A percentile compares a stretch with the other conserved stretches of the same genome.
Evolutionary conservation across 768 basidiomycete species (phyloP).

Genomic region (Boletus vermiculosoides): DNA sequence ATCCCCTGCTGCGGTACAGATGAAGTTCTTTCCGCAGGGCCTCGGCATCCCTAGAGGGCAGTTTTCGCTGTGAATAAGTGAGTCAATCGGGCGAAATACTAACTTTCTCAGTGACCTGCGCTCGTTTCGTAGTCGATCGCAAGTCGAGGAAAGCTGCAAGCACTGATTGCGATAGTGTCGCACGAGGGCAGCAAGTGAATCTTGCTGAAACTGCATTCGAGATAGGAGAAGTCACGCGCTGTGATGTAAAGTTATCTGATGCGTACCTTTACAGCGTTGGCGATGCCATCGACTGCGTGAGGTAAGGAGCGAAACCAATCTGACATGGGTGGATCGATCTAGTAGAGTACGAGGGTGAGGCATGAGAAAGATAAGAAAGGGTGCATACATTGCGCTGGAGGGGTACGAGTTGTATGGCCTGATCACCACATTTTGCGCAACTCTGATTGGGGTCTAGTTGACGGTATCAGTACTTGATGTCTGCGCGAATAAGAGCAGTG

Average conservation of each 20-base stretch:
- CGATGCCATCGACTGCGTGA: slow-evolving; percentile 57
- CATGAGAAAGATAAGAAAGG: background rate
- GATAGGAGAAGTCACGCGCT: background rate
- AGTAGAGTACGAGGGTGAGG: slow-evolving; percentile 6
- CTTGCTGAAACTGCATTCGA: slow-evolving; percentile 68
- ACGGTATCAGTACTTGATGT: background rate
- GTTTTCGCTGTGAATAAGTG: slow-evolving; percentile 5
- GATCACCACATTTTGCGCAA: slow-evolving; percentile 66
- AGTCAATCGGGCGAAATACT: slow-evolving; percentile 5
- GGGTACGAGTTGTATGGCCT: slow-evolving; percentile 65
- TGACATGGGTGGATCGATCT: slow-evolving; percentile 83
- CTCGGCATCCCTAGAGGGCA: slow-evolving; percentile 45
- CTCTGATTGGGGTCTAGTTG: slow-evolving; percentile 65
- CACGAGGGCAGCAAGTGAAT: slow-evolving; percentile 66
- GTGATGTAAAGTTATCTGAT: background rate
- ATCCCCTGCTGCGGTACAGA: slow-evolving; percentile 40
- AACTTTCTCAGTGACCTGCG: slow-evolving; percentile 55
- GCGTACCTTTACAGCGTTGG: slow-evolving; percentile 64
- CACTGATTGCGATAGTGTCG: slow-evolving; percentile 59
- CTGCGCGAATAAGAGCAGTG: background rate
- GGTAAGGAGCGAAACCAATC: slow-evolving; percentile 75
- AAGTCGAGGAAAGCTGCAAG: slow-evolving; percentile 41
- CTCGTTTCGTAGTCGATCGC: slow-evolving; percentile 38
- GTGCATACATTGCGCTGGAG: slow-evolving; percentile 66
- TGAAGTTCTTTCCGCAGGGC: slow-evolving; percentile 49